Percentiles rank a stretch among this genome's conserved stretches.
phyloP scores from a whole-genome alignment of 305 asterid species.

The Rubia tinctorum region DNA sequence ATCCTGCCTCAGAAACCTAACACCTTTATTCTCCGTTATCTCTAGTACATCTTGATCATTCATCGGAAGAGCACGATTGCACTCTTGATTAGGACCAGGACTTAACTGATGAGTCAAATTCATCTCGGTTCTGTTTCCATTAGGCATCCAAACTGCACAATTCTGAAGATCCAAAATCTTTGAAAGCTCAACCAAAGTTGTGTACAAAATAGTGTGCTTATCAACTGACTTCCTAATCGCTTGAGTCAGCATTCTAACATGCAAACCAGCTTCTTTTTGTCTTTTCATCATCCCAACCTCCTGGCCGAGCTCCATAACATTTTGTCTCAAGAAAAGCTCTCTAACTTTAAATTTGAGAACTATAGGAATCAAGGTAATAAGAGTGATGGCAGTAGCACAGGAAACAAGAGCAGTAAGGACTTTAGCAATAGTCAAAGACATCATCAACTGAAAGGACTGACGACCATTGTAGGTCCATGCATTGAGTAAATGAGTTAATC shows the following conservation, averaged over 20 bases:
- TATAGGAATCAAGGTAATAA: conserved; percentile 36
- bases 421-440: conserved; percentile 39
- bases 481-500: conserved; percentile 42
- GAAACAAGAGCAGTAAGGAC: conserved; percentile 46
- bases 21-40: conserved; percentile 35
- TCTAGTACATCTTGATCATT: conserved; percentile 40
- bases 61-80: conserved; percentile 23
- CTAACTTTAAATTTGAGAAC: conserved; percentile 41
- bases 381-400: conserved; percentile 49
- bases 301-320: conserved; percentile 41
- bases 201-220: conserved; percentile 39
- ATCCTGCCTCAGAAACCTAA: conserved; percentile 31
- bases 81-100: conserved; percentile 24
- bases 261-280: conserved; percentile 43
- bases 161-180: conserved; percentile 41
- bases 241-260: conserved; percentile 42
- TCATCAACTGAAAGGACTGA: conserved; percentile 38
- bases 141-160: conserved; percentile 54
- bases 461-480: conserved; percentile 39
- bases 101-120: conserved; percentile 41
- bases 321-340: conserved; percentile 41
- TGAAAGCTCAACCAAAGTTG: conserved; percentile 43
- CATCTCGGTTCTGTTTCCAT: conserved; percentile 32
- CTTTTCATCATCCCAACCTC: conserved; percentile 46
- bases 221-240: conserved; percentile 45